These are phyloP conservation scores for Cadophora luteo-olivacea DNA, from an alignment of 2,329 filamentous ascomycete species.

Conservation along the genomic window DNA sequence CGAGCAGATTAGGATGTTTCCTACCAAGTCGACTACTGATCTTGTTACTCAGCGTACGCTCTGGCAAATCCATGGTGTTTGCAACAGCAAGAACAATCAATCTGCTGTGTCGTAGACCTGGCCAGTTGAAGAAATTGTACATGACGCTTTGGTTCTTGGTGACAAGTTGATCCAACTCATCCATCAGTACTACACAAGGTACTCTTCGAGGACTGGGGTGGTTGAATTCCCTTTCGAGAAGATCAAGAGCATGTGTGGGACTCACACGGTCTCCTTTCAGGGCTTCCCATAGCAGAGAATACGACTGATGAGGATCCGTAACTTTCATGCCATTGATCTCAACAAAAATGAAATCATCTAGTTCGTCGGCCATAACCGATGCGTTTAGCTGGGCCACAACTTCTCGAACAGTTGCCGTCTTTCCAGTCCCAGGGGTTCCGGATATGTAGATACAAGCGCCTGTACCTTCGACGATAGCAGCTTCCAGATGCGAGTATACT, in stretches of 20 bases:
- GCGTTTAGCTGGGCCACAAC: conserved; percentile 88
- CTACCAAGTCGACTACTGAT: conserved; percentile 84
- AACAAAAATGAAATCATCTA: conserved; percentile 98
- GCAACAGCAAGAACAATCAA: conserved; percentile 96
- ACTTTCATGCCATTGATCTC: conserved; percentile 99
- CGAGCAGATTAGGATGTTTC: background rate
- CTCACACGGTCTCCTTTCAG: conserved; percentile 92
- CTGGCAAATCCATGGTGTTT: conserved; percentile 98
- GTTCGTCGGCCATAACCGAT: conserved; percentile 86
- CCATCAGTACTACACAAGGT: conserved; percentile 97
- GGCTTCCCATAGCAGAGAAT: conserved; percentile 94
- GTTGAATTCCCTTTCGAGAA: conserved; percentile 91
- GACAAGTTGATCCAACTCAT: conserved; percentile 96
- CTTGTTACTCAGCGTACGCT: conserved; percentile 96
- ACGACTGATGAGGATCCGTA: conserved; percentile 95
- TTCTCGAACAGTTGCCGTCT: conserved; percentile 96
- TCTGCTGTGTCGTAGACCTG: conserved; percentile 85
- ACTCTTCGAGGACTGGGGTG: conserved; percentile 89
- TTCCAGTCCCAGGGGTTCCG: conserved; percentile 96
- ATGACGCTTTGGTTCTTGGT: conserved; percentile 99
- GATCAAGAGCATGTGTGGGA: conserved; percentile 86
- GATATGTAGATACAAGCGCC: conserved; percentile 99
- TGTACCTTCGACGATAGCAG: conserved; percentile 90
- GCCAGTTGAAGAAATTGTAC: conserved; percentile 99
- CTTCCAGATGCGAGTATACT: conserved; percentile 92